Base-by-base conservation (phyloP, 2,329 filamentous ascomycete species). In the Lecanoromycetidae sp. region DNA sequence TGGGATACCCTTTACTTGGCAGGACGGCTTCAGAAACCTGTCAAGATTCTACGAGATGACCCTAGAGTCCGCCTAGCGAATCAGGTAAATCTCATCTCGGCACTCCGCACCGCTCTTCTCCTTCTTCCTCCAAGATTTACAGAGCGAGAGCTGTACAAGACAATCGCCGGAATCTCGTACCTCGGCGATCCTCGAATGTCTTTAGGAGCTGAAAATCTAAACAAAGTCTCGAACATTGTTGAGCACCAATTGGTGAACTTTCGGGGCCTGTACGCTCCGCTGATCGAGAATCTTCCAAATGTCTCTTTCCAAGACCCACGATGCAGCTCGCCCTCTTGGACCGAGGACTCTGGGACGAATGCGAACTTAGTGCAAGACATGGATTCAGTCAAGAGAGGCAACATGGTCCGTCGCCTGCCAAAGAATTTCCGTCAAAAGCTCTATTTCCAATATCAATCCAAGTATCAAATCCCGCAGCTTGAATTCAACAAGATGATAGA, bases 1-100 rank as follows among this genome's bases (percentile, higher is more conserved):
- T 98, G 91, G 91, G 81, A 94, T 53, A 94, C 87, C 0, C 71
- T 98, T 22, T 98, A 98, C 64, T 76, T 98, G n/a, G 91, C 93
- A 5, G 91, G 91, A 3, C 84, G 91, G 27, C 74, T 98, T 44
- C 91, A 98, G 54, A 98, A 98, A 63, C 91, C 91, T 1, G 91
- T 94, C 65, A 96, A 98, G 70, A 96, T 98, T 55, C 75, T 98
- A 15, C 82, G 88, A 42, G 91, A 98, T 62, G 86, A 98, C 59
- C 86, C 91, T 0, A 81, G 81, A 41, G 87, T 98, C 33, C 85
- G 91, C 26, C 77, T 96, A 26, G 87, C 90, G 4, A 96, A 98
- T 64, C 91, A 98, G 65, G 82, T 93, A 63, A 98, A 98, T 62
- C 75, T 98, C 15, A 76, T 96, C 35, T 90, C 90, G 7, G 93